These are phyloP conservation scores for Fusarium sp. DNA, from an alignment of 2,329 filamentous ascomycete genomes.

Conservation along the genomic window DNA sequence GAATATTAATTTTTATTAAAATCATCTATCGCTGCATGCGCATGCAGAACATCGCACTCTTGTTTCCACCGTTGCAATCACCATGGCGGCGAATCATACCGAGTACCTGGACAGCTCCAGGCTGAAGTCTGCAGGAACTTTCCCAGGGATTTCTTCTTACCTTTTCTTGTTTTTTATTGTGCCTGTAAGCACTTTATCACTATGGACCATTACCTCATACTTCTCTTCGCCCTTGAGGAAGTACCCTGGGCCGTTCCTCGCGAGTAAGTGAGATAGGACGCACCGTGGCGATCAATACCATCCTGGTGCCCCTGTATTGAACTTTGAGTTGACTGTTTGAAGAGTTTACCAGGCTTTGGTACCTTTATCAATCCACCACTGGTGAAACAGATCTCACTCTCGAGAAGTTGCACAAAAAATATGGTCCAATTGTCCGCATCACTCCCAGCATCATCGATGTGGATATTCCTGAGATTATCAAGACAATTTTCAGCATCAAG, in stretches of 20 bases:
- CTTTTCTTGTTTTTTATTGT: slow-evolving; percentile 17
- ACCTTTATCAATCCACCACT: slow-evolving; percentile 50
- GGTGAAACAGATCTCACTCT: slow-evolving; percentile 51
- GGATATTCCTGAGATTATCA: slow-evolving; percentile 56
- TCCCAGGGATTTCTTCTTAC: neutral
- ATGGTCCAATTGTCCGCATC: slow-evolving; percentile 60
- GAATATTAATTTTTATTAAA: neutral
- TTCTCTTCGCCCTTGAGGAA: slow-evolving; percentile 47
- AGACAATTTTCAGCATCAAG: slow-evolving; percentile 55
- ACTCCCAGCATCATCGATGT: slow-evolving; percentile 58
- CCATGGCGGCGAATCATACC: slow-evolving; percentile 21
- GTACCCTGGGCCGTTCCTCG: slow-evolving; percentile 53
- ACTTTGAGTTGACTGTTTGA: neutral
- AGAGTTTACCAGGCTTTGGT: slow-evolving; percentile 57
- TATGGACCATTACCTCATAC: slow-evolving; percentile 34
- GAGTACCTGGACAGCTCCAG: slow-evolving; percentile 1
- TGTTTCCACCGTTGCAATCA: neutral
- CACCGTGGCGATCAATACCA: neutral
- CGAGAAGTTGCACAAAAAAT: slow-evolving; percentile 55
- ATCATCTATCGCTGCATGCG: slow-evolving; percentile 3
- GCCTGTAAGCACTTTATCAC: slow-evolving; percentile 4
- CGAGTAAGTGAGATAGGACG: slow-evolving; percentile 40
- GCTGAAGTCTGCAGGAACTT: slow-evolving; percentile 2
- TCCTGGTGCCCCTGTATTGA: neutral
- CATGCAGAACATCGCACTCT: neutral